phyloP scores from a whole-genome alignment of 352 stramenopile genomes.

The Globisporangium camurandrum region DNA sequence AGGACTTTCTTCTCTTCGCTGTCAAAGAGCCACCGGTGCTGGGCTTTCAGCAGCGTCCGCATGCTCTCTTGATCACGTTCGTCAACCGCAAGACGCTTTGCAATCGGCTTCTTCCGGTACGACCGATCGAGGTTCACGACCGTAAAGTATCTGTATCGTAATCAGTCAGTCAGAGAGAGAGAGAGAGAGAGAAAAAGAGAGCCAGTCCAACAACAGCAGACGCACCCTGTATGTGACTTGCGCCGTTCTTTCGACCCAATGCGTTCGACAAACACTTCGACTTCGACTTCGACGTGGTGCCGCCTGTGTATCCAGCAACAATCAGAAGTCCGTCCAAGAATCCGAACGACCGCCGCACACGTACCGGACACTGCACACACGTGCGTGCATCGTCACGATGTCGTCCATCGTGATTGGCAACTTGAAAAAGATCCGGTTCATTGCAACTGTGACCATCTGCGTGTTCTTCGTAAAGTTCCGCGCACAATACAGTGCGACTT shows the following conservation, averaged over 20 bases:
- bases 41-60: constrained; percentile 15
- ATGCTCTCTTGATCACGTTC: constrained; percentile 21
- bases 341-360: no score
- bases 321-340: background rate
- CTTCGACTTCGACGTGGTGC: constrained; percentile 20
- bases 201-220: background rate
- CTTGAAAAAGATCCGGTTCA: constrained; percentile 28
- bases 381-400: constrained; percentile 23
- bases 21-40: constrained; percentile 21
- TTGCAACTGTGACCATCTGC: constrained; percentile 18
- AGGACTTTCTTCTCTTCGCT: constrained; percentile 17
- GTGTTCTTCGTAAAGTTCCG: constrained; percentile 22
- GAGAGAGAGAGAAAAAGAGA: background rate
- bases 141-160: constrained; percentile 14
- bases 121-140: constrained; percentile 21
- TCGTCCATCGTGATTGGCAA: constrained; percentile 19
- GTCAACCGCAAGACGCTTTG: constrained; percentile 17
- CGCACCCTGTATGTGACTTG: constrained; percentile 23
- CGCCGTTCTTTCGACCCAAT: constrained; percentile 15
- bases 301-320: constrained; percentile 6
- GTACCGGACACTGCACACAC: constrained; percentile 18
- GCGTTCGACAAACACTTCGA: constrained; percentile 22
- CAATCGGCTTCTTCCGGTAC: constrained; percentile 16
- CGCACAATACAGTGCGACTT: constrained; percentile 19
- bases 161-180: background rate